Percentiles rank a stretch among this genome's conserved stretches.
Conservation (phyloP, 2,329 filamentous ascomycete genomes). For the Phialemonium atrogriseum region DNA sequence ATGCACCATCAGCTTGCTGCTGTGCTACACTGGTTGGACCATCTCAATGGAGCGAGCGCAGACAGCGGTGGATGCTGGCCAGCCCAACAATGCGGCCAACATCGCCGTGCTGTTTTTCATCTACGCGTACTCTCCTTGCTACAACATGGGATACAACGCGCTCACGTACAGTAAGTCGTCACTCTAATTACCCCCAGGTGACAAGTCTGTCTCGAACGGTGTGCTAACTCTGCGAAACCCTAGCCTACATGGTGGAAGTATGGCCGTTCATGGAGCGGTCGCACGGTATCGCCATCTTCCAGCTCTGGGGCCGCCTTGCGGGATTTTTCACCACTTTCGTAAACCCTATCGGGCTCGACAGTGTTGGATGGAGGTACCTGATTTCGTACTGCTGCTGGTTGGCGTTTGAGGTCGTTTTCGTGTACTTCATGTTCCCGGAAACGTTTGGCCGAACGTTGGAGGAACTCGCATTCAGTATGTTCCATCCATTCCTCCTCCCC, state of each 20-base stretch:
- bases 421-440: conserved; percentile 20
- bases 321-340: conserved; percentile 22
- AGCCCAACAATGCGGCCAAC: conserved; percentile 24
- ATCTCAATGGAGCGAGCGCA: conserved; percentile 29
- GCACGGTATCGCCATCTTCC: conserved; percentile 23
- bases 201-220: conserved; percentile 18
- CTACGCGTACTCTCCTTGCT: conserved; percentile 50
- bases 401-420: conserved; percentile 15
- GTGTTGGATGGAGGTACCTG: conserved; percentile 21
- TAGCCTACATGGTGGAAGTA: conserved; percentile 23
- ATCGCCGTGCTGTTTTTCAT: conserved; percentile 46
- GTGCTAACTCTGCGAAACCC: conserved; percentile 16
- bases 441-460: conserved; percentile 18
- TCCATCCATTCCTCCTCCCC: no score
- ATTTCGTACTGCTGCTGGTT: conserved; percentile 24
- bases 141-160: conserved; percentile 60
- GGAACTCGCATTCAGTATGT: conserved; percentile 19
- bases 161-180: conserved; percentile 48
- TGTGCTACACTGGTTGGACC: conserved; percentile 38
- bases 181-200: no score
- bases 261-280: conserved; percentile 21
- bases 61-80: no score
- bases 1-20: conserved; percentile 40
- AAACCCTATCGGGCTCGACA: conserved; percentile 21
- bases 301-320: conserved; percentile 20